Base-by-base conservation (phyloP, 129 eudicot genomes). In the Flaveria linearis region DNA sequence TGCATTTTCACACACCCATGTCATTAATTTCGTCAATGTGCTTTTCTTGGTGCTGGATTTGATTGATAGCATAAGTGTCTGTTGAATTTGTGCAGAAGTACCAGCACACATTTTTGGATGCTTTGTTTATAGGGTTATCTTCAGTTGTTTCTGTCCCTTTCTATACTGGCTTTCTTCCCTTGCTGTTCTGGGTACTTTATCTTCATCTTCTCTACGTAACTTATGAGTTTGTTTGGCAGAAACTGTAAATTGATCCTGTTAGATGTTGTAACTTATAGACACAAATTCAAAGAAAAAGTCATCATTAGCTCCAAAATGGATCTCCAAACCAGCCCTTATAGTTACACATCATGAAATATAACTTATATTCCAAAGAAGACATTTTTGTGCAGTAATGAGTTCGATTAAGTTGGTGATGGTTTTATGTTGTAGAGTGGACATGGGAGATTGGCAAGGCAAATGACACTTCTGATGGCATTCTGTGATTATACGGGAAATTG, bases 111-210 rank as follows among this genome's bases (percentile, higher is more conserved):
- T 30, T 47, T 39, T 75, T 89, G 85, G 99, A 95, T 89, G 88
- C 78, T 4, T 86, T 95, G 47, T 95, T 95, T 68, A 66, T 87
- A 71, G 94, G 76, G 17, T 67, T 95, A 78, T 95, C 99, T 33
- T 91, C 86, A 80, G 92, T 91, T 81, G 99, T 95, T 84, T 95
- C 97, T 68, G 96, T 95, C 56, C 97, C 97, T 66, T 95, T 95
- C 81, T 95, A 95, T 82, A 95, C 99, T 73, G 96, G 87, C 11
- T 95, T 95, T 80, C 96, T 95, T 69, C 99, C 99, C 52, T 78
- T 95, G 76, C 92, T 95, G 26, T 95, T 95, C 83, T 95, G 99
- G 99, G 99, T 95, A 91, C 52, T 67, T 49, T 66, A 39, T 52
- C 26, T 47, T 52, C 51, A 2, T 28, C 15, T 70, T 43, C 66